Conservation (phyloP, 345 rosid species). For the Brassica rapa region DNA sequence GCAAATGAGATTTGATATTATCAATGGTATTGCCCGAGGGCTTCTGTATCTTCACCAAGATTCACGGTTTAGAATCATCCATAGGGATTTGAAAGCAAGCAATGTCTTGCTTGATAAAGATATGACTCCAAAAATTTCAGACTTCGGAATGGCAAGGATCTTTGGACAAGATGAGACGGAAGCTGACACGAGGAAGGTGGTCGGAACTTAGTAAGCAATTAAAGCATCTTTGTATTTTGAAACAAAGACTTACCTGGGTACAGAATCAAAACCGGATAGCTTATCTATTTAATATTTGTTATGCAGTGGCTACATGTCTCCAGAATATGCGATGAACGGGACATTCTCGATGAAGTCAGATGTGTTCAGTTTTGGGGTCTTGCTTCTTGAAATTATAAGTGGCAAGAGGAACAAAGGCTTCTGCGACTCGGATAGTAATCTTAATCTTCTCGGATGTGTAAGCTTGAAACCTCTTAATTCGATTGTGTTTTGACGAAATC, state of each 20-base stretch:
- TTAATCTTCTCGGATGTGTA: neutral
- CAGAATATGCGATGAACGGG: neutral
- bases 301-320: neutral
- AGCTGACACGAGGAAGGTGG: neutral
- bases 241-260: neutral
- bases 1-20: neutral
- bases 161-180: neutral
- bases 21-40: neutral
- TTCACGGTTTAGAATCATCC: neutral
- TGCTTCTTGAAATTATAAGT: neutral
- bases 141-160: neutral
- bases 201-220: neutral
- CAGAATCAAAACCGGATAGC: neutral
- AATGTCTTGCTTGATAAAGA: neutral
- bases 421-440: neutral
- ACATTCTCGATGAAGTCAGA: neutral
- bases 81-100: neutral
- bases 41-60: neutral
- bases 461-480: neutral
- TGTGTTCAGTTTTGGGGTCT: neutral
- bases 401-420: neutral
- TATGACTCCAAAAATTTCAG: neutral
- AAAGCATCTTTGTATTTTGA: neutral
- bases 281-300: neutral
- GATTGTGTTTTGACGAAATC: neutral